Evolutionary conservation across 768 basidiomycete species (phyloP), one percentile per base, ranked within the genome.

Genomic region (Kwoniella europaea): DNA sequence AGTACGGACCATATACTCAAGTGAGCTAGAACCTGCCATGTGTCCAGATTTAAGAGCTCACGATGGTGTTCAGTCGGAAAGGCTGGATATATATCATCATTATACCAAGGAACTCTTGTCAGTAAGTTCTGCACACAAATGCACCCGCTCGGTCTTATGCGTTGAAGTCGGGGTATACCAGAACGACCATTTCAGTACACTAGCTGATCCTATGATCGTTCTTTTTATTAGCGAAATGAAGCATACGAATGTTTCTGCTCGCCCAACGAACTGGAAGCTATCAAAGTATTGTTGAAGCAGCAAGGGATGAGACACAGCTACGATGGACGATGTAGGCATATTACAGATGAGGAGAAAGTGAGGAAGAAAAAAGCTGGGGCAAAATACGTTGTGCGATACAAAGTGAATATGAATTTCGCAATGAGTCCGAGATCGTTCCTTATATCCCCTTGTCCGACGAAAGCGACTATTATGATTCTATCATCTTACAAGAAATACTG

Each of bases 211-310:
- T 22, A 42, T 43, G 29, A n/a, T 42, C 42, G 13, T 61, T 27
- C 16, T 1, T n/a, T 50, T 24, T 29, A 16, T 16, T 57, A 98
- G 94, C 87, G 88, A 54, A 93, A 91, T 4, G 89, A 91, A 69
- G 96, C 95, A 7, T 99, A 99, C 81, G 90, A 92, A 20, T 98
- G 97, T 83, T 98, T 98, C 86, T 98, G 96, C 83, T 88, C 91
- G 1, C 86, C 89, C 0, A 90, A 91, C 71, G 88, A 88, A 57
- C 86, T 98, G 3, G 81, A 88, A 0, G 85, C 86, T 12, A 91
- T 89, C 18, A 89, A 92, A 42, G 89, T 90, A 76, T 87, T 86
- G 62, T 85, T 95, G 10, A 90, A 90, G 2, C 87, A 90, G 3
- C 88, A 0, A 91, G 94, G n/a, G 90, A 90, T 1, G 89, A 90